Evolutionary conservation across 805 yeast genomes (phyloP).

Genomic region (Candida germanica): DNA sequence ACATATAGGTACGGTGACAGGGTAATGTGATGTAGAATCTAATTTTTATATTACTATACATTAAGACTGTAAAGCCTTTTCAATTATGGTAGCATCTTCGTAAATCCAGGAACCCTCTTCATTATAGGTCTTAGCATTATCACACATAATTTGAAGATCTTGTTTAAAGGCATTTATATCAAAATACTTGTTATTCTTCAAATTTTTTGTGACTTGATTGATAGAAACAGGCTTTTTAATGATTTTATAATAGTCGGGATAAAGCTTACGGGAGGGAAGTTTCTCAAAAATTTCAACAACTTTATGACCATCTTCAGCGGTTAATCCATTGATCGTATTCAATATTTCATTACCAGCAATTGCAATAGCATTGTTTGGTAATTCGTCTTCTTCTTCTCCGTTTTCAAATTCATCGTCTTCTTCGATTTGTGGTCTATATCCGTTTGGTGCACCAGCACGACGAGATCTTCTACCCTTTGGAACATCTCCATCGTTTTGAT

Average conservation of each 20-base stretch:
- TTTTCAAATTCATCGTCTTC: constrained; percentile 24
- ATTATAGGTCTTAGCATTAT: constrained; percentile 72
- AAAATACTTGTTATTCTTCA: constrained; percentile 36
- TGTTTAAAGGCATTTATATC: constrained; percentile 46
- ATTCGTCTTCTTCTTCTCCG: constrained; percentile 14
- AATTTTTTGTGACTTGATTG: constrained; percentile 48
- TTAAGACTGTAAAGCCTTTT: constrained; percentile 28
- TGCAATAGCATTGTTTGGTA: constrained; percentile 17
- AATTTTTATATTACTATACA: too few species aligned
- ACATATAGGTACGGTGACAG: too few species aligned
- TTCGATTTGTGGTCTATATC: constrained; percentile 15
- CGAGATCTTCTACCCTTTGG: constrained; percentile 11
- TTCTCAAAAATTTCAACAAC: constrained; percentile 49
- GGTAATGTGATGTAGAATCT: too few species aligned
- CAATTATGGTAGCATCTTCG: constrained; percentile 52
- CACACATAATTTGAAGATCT: constrained; percentile 65
- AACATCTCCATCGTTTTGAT: constrained; percentile 6
- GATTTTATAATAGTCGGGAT: constrained; percentile 80
- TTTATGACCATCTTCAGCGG: constrained; percentile 43
- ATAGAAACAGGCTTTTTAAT: constrained; percentile 62
- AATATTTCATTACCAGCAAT: constrained; percentile 36
- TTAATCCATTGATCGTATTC: constrained; percentile 39
- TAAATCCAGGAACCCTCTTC: constrained; percentile 65
- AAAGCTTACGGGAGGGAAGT: constrained; percentile 68
- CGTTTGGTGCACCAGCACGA: constrained; percentile 16